Percentiles rank a stretch among this genome's conserved stretches.
These are phyloP conservation scores for Apostasia shenzhenica DNA, from an alignment of 106 monocot genomes.

Conservation along the genomic window DNA sequence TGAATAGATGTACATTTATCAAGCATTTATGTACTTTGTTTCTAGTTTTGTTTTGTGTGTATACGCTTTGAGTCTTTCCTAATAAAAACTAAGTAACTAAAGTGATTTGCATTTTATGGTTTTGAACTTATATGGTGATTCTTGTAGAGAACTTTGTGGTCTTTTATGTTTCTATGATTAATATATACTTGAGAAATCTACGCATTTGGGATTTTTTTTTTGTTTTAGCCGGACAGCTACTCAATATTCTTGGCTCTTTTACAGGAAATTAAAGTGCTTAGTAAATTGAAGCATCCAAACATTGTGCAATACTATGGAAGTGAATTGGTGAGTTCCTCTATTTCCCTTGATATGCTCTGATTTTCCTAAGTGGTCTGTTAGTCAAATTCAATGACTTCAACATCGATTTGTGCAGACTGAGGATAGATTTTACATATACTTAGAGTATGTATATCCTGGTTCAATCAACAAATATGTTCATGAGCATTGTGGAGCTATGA, in stretches of 20 bases:
- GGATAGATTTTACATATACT: conserved; percentile 79
- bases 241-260: conserved; percentile 3
- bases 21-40: no score
- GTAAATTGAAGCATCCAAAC: conserved; percentile 88
- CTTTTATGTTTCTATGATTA: neutral
- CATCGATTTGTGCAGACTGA: conserved; percentile 41
- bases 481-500: conserved; percentile 81
- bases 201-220: neutral
- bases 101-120: neutral
- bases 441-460: conserved; percentile 93
- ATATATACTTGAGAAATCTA: neutral
- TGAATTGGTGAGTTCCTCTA: conserved; percentile 62
- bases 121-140: neutral
- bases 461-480: conserved; percentile 86
- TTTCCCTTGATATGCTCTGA: conserved; percentile 4
- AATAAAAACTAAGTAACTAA: no score
- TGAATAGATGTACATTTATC: no score
- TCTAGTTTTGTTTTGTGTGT: no score
- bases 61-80: no score
- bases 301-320: conserved; percentile 97
- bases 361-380: conserved; percentile 3
- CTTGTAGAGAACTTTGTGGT: neutral
- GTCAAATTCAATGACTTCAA: conserved; percentile 1
- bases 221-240: neutral
- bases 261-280: conserved; percentile 93